Base-by-base conservation (phyloP, 495 filamentous ascomycete species). In the Haplographium delicatum region DNA sequence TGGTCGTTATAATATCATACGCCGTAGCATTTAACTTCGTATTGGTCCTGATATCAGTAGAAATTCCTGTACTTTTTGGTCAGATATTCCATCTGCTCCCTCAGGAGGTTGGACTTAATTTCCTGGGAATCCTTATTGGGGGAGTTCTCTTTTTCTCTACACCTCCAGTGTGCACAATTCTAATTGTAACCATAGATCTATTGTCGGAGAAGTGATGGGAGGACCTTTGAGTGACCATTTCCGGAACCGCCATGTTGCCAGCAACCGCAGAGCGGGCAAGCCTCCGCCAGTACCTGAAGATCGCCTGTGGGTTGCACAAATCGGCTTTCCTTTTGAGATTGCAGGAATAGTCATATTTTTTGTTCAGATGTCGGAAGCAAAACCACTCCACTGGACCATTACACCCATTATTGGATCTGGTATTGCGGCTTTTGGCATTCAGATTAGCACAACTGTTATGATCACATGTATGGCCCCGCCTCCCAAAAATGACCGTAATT, bases 121-220 rank as follows among this genome's bases (percentile, higher is more conserved):
- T 73, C 51, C 42, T 77, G 7, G 66, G 72, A 35, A 54, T 74
- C 6, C 78, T 81, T 41, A 71, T 80, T 44, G 78, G 78, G n/a
- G n/a, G n/a, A n/a, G n/a, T n/a, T n/a, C n/a, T n/a, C n/a, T n/a
- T n/a, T n/a, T n/a, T n/a, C n/a, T n/a, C n/a, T n/a, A n/a, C n/a
- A n/a, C n/a, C n/a, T n/a, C n/a, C n/a, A n/a, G n/a, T n/a, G n/a
- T n/a, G n/a, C n/a, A n/a, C n/a, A n/a, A n/a, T n/a, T n/a, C n/a
- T n/a, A n/a, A n/a, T n/a, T n/a, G n/a, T n/a, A n/a, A n/a, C n/a
- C n/a, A n/a, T n/a, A n/a, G n/a, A 1, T 71, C 72, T 4, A 44
- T 80, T 5, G 66, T 81, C 25, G 78, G 78, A 27, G 78, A 81
- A 60, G 75, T 78, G 54, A 54, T 81, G 40, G 74, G 72, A 16